Percentiles rank a stretch among this genome's conserved stretches.
Conservation (phyloP, 331 rosid species). For the Acacia concinna region DNA sequence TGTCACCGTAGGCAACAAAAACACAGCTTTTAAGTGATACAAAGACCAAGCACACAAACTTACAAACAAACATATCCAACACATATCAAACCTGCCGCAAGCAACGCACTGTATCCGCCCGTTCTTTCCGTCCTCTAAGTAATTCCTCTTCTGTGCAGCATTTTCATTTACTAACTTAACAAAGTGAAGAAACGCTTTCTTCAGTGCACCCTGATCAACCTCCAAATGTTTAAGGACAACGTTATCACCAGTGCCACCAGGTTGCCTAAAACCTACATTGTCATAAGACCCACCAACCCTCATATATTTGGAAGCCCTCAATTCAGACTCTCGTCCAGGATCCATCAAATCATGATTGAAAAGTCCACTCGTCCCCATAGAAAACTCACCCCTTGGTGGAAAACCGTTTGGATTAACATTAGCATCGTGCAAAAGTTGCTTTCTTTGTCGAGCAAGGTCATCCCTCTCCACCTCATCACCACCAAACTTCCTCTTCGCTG, state of each 20-base stretch:
- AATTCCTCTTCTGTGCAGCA: conserved; percentile 58
- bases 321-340: conserved; percentile 36
- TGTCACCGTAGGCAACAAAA: not conserved
- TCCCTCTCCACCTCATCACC: conserved; percentile 46
- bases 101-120: conserved; percentile 80
- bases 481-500: conserved; percentile 54
- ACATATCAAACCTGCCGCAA: conserved; percentile 76
- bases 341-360: conserved; percentile 36
- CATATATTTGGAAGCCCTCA: conserved; percentile 56
- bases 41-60: conserved; percentile 1
- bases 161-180: conserved; percentile 67
- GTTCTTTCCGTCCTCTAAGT: conserved; percentile 73
- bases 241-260: conserved; percentile 21
- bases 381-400: conserved; percentile 40
- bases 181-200: conserved; percentile 68
- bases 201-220: conserved; percentile 71
- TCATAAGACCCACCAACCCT: conserved; percentile 52
- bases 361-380: conserved; percentile 51
- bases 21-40: not conserved
- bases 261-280: conserved; percentile 41
- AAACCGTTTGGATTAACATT: conserved; percentile 54
- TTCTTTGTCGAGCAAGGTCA: conserved; percentile 54
- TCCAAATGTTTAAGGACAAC: conserved; percentile 46
- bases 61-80: conserved; percentile 18
- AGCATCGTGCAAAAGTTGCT: conserved; percentile 52